These are phyloP conservation scores for Aureobasidium sp. DNA, from an alignment of 2,329 filamentous ascomycete species.

Conservation along the genomic window DNA sequence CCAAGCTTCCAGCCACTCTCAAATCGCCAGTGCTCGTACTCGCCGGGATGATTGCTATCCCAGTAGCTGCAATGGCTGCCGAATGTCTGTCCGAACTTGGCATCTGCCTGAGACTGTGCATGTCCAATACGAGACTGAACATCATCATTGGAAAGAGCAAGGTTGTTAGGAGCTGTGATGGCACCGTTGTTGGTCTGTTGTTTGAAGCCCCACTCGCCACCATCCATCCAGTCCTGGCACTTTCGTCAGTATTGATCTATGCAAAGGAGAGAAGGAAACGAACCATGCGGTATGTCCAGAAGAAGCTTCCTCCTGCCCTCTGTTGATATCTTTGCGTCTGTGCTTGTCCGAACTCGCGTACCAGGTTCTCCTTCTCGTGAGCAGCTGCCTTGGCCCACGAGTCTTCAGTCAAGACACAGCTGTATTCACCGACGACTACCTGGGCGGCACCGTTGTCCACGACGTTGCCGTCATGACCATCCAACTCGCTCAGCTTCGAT, in stretches of 20 bases:
- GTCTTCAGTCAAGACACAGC: constrained; percentile 45
- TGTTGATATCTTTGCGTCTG: constrained; percentile 42
- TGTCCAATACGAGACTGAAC: constrained; percentile 29
- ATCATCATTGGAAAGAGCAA: constrained; percentile 30
- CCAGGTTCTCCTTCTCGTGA: constrained; percentile 30
- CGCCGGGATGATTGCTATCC: constrained; percentile 36
- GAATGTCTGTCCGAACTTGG: constrained; percentile 30
- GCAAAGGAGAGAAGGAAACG: not conserved
- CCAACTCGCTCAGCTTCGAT: constrained; percentile 37
- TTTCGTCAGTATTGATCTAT: not conserved
- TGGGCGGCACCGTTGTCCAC: constrained; percentile 42
- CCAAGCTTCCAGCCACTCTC: constrained; percentile 48
- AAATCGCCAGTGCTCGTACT: constrained; percentile 45
- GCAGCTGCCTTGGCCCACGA: constrained; percentile 35
- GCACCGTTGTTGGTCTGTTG: constrained; percentile 40
- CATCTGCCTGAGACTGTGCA: constrained; percentile 33
- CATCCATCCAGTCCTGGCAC: constrained; percentile 46
- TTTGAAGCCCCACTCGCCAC: constrained; percentile 52
- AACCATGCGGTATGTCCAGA: constrained; percentile 52
- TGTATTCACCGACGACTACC: constrained; percentile 50
- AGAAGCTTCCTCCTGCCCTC: constrained; percentile 45
- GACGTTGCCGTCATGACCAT: constrained; percentile 40
- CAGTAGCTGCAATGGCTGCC: constrained; percentile 43
- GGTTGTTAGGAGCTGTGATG: constrained; percentile 32
- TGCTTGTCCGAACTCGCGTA: constrained; percentile 38